phyloP scores from a whole-genome alignment of 805 yeast genomes.

The Kregervanrija fluxuum region DNA sequence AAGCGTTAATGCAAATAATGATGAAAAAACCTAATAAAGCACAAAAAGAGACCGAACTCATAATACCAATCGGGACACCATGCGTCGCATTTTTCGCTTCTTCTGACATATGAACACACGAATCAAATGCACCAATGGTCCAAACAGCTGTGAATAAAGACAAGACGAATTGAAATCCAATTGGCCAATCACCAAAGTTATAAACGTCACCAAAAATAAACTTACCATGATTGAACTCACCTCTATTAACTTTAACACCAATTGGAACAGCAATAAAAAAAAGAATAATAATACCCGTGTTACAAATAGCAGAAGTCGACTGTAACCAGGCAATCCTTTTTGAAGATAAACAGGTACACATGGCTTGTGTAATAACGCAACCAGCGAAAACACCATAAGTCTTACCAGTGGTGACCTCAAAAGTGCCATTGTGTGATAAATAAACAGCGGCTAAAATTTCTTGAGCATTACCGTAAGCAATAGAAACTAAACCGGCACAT shows the following conservation, averaged over 20 bases:
- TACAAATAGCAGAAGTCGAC: constrained; percentile 47
- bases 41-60: constrained; percentile 51
- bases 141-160: constrained; percentile 58
- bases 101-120: constrained; percentile 67
- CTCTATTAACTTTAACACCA: constrained; percentile 36
- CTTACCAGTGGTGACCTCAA: constrained; percentile 44
- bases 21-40: constrained; percentile 53
- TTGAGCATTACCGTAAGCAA: constrained; percentile 61
- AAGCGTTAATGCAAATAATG: constrained; percentile 46
- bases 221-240: constrained; percentile 38
- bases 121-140: constrained; percentile 71
- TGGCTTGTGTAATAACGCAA: constrained; percentile 44
- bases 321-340: constrained; percentile 52
- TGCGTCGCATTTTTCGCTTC: constrained; percentile 57
- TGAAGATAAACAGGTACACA: constrained; percentile 51
- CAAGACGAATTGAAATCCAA: constrained; percentile 47
- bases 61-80: constrained; percentile 60
- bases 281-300: constrained; percentile 43
- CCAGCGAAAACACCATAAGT: constrained; percentile 63
- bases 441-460: constrained; percentile 54
- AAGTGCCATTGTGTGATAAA: constrained; percentile 43
- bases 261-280: constrained; percentile 60
- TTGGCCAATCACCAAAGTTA: constrained; percentile 48
- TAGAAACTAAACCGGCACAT: constrained; percentile 59
- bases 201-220: constrained; percentile 50